Base-by-base conservation (phyloP, 495 filamentous ascomycete species). In the Penicillium fimorum region DNA sequence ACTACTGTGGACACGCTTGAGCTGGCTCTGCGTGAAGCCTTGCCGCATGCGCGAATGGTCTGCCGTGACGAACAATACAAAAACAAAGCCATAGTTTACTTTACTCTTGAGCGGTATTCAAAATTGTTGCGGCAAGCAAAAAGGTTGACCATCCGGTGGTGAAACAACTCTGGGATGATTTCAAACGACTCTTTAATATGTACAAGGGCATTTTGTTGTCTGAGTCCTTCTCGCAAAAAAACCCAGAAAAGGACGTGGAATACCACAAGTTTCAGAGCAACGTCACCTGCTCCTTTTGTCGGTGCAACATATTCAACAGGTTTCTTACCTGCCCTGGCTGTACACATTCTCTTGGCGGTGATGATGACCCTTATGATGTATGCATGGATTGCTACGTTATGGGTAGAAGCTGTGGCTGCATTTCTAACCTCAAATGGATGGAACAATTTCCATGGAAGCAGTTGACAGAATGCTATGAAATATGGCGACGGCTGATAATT, bases 31-130 rank as follows among this genome's bases (percentile, higher is more conserved):
- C 79, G 83, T 48, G 93, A 96, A 73, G 90, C 92, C 0, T 76
- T 98, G 4, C 91, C 91, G 1, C 88, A 90, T 55, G 89, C 93
- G 5, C 81, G 91, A 22, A 82, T 96, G 63, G 92, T 97, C 29
- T 97, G 94, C 66, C 91, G 94, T n/a, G 94, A 98, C 58, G 94
- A 98, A 63, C 91, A 96, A 67, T 98, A 98, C 77, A 98, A 97
- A 69, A 96, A 93, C 75, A 96, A 96, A 65, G 89, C 92, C 17
- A 97, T 97, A 56, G 80, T 97, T 27, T 96, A 87, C 65, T 94
- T 84, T 68, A 87, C 91, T 0, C 77, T 97, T 10, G 74, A 85
- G 1, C 88, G 88, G 52, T 97, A 96, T 58, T 87, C 85, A 33
- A 70, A 73, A 3, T 73, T 89, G 42, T 79, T 97, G 11, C 63